Evolutionary conservation across 73 alveolate genomes (phyloP).

Genomic region (Tetrahymena elliotti): DNA sequence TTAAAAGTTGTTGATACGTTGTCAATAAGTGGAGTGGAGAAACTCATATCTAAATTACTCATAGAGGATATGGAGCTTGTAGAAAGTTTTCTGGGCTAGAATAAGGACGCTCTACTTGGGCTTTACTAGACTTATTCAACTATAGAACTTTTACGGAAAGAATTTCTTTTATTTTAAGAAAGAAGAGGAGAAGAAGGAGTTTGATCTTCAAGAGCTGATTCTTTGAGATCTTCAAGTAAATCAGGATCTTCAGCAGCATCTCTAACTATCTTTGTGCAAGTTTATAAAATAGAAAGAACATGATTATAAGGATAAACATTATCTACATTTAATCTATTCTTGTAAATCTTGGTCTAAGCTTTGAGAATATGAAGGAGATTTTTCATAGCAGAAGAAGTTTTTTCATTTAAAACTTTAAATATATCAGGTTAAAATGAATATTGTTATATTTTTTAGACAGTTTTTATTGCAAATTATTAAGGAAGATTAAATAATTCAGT

Average conservation of each 20-base stretch:
- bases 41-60: not conserved
- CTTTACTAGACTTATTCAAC: not conserved
- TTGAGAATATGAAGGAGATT: not conserved
- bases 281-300: not conserved
- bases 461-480: not conserved
- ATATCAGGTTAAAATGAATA: not conserved
- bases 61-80: not conserved
- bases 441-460: not conserved
- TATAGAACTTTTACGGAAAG: not conserved
- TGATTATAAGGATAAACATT: not conserved
- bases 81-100: not conserved
- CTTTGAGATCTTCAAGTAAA: not conserved
- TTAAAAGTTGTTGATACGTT: not conserved
- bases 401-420: not conserved
- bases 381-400: not conserved
- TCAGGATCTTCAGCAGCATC: not conserved
- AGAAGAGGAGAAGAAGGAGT: not conserved
- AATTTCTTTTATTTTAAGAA: not conserved
- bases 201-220: not conserved
- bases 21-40: not conserved
- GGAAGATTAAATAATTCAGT: not conserved
- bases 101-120: not conserved
- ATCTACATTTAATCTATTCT: not conserved
- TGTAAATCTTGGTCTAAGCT: not conserved
- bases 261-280: not conserved